Percentiles rank a stretch among this genome's conserved stretches.
Conservation (phyloP, 2,329 filamentous ascomycete genomes). For the Curvularia lunata region DNA sequence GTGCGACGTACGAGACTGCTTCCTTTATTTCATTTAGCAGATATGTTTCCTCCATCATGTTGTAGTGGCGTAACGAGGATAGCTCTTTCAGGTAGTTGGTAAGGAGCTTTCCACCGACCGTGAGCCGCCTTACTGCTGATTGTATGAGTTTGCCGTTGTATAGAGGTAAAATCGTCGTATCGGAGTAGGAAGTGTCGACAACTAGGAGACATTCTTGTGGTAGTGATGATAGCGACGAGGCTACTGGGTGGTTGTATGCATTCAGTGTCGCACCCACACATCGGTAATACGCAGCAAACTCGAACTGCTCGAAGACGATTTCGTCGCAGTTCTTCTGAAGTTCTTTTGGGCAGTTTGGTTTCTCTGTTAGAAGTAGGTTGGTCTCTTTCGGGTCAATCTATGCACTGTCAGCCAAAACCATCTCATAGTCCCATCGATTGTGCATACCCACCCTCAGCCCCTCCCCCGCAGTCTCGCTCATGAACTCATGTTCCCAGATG, state of each 20-base stretch:
- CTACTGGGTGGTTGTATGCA: slow-evolving; percentile 69
- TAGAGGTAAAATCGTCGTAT: slow-evolving; percentile 88
- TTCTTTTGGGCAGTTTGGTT: slow-evolving; percentile 79
- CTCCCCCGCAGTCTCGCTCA: slow-evolving; percentile 73
- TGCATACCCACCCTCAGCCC: slow-evolving; percentile 57
- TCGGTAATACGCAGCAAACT: slow-evolving; percentile 84
- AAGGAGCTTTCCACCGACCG: slow-evolving; percentile 89
- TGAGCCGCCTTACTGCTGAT: slow-evolving; percentile 79
- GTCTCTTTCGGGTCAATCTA: slow-evolving; percentile 78
- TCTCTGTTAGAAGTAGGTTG: slow-evolving; percentile 84
- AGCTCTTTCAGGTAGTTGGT: slow-evolving; percentile 92
- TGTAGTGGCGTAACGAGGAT: slow-evolving; percentile 88
- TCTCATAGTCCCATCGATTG: slow-evolving; percentile 15
- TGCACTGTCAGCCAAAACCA: slow-evolving; percentile 16
- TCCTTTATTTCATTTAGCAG: slow-evolving; percentile 98
- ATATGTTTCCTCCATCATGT: slow-evolving; percentile 92
- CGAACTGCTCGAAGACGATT: slow-evolving; percentile 96
- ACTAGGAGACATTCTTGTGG: slow-evolving; percentile 85
- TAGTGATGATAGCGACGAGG: slow-evolving; percentile 53
- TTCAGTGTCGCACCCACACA: slow-evolving; percentile 76
- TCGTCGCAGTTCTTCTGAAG: slow-evolving; percentile 92
- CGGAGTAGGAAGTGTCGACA: slow-evolving; percentile 90
- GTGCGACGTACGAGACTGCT: slow-evolving; percentile 79
- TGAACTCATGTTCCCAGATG: slow-evolving; percentile 91
- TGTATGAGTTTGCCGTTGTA: slow-evolving; percentile 82